These are phyloP conservation scores for Ulvella scutata DNA, from an alignment of 139 green algal genomes.

Conservation along the genomic window DNA sequence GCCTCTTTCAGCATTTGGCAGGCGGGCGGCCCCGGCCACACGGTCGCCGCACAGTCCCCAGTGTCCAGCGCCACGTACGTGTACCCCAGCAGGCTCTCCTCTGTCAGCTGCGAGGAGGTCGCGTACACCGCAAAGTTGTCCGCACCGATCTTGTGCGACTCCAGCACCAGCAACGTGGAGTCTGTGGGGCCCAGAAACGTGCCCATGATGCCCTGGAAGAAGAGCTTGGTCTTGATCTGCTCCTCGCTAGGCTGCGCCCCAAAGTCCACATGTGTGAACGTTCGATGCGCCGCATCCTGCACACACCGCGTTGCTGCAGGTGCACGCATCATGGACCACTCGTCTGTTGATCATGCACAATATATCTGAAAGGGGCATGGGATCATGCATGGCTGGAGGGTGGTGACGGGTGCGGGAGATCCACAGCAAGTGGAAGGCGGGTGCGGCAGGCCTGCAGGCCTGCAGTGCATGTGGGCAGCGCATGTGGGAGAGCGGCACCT, in stretches of 20 bases:
- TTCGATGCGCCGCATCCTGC: background rate
- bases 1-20: background rate
- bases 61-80: constrained; percentile 1
- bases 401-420: no score
- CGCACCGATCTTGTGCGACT: background rate
- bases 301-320: background rate
- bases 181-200: background rate
- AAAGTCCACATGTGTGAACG: background rate
- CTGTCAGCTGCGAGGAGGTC: background rate
- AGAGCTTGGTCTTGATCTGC: background rate
- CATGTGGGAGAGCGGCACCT: background rate
- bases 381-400: no score
- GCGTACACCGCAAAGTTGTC: constrained; percentile 1
- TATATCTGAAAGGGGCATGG: no score
- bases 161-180: background rate
- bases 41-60: background rate
- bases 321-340: background rate
- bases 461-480: no score
- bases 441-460: no score
- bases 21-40: background rate
- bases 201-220: background rate
- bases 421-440: no score
- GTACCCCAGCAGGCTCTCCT: background rate
- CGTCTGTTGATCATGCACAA: no score
- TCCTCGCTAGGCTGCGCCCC: background rate